Evolutionary conservation across 805 yeast species (phyloP), one percentile per base, ranked within the genome.

Genomic region (Kluyveromyces aestuarii): DNA sequence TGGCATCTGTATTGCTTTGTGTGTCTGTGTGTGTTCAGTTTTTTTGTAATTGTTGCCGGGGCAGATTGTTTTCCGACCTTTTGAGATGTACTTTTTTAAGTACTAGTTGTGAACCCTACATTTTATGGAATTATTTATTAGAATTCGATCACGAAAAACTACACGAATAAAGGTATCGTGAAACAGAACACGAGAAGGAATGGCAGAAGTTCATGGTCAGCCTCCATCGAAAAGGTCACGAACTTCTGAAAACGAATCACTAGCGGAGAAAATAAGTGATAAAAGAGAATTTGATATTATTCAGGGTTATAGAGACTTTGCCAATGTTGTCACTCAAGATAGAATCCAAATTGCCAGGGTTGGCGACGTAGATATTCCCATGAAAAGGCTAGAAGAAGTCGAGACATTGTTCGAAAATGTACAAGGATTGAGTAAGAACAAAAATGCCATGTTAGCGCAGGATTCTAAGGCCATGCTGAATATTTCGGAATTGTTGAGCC

Each of bases 401-500:
- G 78, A 81, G 51, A 58, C 59, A 0, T 60, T 80, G 17, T 82
- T 77, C 51, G 61, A 67, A 1, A 64, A 67, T 27, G 71, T 76
- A 2, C 71, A 70, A 35, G 64, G 61, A 7, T 66, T 68, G 41
- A 59, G 65, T 17, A 48, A 70, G 6, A 59, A 64, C 11, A 67
- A 62, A 46, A 74, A 70, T 52, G 63, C 63, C 2, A 55, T 75
- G 9, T 71, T 75, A 30, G 85, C 87, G 0, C 73, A 76, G 49
- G 95, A 85, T 62, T 74, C 91, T 1, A 79, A 79, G 48, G 80
- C 84, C 6, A 71, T 85, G 55, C 69, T 72, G 30, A 80, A 75
- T 50, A 75, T 83, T 10, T 75, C 86, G 37, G 76, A 75, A 49
- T 73, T 82, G 56, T 82, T 87, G 11, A 80, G 82, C 38, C 66